A percentile compares a stretch with the other conserved stretches of the same genome.
Evolutionary conservation across 208 protist species (phyloP).

Genomic region (Acanthamoeba sp.): DNA sequence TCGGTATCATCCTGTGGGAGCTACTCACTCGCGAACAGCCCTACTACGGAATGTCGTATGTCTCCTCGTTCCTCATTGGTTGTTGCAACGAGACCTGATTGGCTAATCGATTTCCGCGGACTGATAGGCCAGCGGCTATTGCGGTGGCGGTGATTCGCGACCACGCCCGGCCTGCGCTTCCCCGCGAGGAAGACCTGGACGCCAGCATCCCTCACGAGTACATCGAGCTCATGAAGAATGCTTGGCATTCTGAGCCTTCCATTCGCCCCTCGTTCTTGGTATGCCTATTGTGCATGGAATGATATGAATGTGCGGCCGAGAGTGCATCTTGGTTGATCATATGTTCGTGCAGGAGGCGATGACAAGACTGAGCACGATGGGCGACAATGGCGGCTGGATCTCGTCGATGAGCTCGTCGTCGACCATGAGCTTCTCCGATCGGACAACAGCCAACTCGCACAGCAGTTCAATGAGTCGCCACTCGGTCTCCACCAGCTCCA

Average conservation of each 20-base stretch:
- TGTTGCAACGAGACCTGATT: too few species aligned
- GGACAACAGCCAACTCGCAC: background rate
- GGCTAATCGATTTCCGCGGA: background rate
- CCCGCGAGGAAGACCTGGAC: background rate
- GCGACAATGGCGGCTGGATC: background rate
- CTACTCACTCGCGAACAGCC: background rate
- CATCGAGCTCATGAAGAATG: background rate
- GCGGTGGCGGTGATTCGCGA: background rate
- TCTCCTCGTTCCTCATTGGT: background rate
- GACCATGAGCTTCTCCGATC: background rate
- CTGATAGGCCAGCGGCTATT: background rate
- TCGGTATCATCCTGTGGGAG: slow-evolving; percentile 20
- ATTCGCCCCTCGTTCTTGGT: slow-evolving; percentile 12
- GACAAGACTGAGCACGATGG: background rate
- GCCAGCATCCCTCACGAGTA: background rate
- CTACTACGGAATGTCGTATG: slow-evolving; percentile 25
- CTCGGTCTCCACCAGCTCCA: background rate
- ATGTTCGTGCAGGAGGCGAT: background rate
- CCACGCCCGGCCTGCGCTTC: background rate
- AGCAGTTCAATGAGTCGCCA: background rate
- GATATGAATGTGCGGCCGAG: background rate
- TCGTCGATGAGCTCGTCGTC: background rate
- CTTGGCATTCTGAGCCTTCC: background rate
- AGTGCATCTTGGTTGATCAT: background rate
- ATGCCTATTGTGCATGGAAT: background rate